These are phyloP conservation scores for Cyberlindnera galapagoensis DNA, from an alignment of 805 yeast genomes.

Conservation along the genomic window DNA sequence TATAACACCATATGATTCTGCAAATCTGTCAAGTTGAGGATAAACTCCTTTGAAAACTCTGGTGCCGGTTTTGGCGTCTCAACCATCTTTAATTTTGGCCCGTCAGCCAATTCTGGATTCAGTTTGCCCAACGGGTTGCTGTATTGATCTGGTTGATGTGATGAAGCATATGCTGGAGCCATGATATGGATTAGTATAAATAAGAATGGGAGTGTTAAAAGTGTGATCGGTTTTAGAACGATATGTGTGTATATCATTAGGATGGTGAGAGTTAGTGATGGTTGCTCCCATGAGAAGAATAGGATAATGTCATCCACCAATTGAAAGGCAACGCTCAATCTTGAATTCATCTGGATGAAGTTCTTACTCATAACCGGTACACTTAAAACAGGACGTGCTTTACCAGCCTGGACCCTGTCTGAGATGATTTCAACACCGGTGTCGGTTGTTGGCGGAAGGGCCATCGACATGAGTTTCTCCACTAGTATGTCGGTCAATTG, in stretches of 20 bases:
- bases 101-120: constrained; percentile 43
- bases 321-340: constrained; percentile 57
- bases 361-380: constrained; percentile 66
- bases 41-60: constrained; percentile 71
- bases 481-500: constrained; percentile 60
- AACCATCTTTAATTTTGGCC: constrained; percentile 25
- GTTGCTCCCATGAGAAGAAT: constrained; percentile 59
- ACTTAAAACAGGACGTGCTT: constrained; percentile 60
- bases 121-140: constrained; percentile 22
- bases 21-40: constrained; percentile 72
- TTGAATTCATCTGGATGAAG: constrained; percentile 52
- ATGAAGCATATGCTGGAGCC: constrained; percentile 56
- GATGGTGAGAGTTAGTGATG: constrained; percentile 53
- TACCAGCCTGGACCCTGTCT: constrained; percentile 53
- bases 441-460: constrained; percentile 57
- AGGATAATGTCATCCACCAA: constrained; percentile 49
- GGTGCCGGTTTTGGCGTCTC: constrained; percentile 52
- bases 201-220: constrained; percentile 50
- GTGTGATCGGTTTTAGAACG: constrained; percentile 52
- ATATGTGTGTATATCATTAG: constrained; percentile 43
- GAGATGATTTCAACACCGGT: constrained; percentile 38
- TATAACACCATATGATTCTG: constrained; percentile 75
- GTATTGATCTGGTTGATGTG: constrained; percentile 55
- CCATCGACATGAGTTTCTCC: constrained; percentile 65
- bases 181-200: constrained; percentile 47